Conservation (phyloP, 306 rosid species). For the Phaseolus lunatus region DNA sequence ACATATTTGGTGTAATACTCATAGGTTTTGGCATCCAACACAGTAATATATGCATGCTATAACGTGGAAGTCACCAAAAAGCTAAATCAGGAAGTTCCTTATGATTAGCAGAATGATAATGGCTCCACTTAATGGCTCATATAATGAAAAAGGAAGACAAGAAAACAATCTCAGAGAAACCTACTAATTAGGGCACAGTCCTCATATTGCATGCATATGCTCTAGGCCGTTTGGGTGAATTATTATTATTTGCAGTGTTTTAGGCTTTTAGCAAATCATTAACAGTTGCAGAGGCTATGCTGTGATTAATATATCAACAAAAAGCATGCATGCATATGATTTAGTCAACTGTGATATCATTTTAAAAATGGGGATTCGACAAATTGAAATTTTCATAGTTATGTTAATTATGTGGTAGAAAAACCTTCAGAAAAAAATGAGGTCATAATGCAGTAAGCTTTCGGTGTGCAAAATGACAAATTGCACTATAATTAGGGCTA, state of each 20-base stretch:
- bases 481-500: constrained; percentile 24
- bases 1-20: constrained; percentile 10
- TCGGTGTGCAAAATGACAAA: constrained; percentile 70
- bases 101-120: constrained; percentile 48
- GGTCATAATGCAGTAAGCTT: constrained; percentile 68
- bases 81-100: constrained; percentile 7
- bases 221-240: constrained; percentile 28
- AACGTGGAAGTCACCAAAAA: constrained; percentile 48
- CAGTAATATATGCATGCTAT: not conserved
- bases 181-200: constrained; percentile 30
- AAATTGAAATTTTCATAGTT: constrained; percentile 1
- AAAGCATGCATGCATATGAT: constrained; percentile 35
- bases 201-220: constrained; percentile 38
- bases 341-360: constrained; percentile 6
- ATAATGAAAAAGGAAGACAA: constrained; percentile 35
- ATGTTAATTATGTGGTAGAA: not conserved
- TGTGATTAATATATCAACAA: constrained; percentile 24
- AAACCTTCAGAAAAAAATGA: constrained; percentile 41
- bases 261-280: constrained; percentile 37
- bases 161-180: constrained; percentile 39
- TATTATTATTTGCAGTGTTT: constrained; percentile 47
- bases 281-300: constrained; percentile 27
- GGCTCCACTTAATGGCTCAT: constrained; percentile 34
- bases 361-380: not conserved
- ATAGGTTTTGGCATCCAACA: constrained; percentile 43